Evolutionary conservation across 129 eudicot genomes (phyloP), one percentile per base, ranked within the genome.

Genomic region (Flaveria bidentis): DNA sequence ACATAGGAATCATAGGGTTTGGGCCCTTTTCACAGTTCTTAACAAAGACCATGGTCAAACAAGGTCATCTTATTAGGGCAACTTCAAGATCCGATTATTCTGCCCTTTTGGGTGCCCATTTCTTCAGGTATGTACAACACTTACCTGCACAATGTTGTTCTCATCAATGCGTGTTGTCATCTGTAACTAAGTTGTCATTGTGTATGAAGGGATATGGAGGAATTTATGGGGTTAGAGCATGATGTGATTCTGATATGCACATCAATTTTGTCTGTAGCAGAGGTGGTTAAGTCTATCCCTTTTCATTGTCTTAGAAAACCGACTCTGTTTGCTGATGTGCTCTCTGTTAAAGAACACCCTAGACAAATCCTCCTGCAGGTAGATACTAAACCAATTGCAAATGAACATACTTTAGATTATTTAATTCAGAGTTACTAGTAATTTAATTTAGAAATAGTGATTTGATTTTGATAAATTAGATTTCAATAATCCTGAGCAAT

Each of bases 21-120:
- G 98, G 98, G 28, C 70, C 86, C 51, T 92, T 89, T 49, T 90
- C 88, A 0, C 94, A 92, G 72, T 92, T 92, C 65, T 78, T 92
- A 58, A 87, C 89, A 1, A 83, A 87, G 51, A 84, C 96, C 1
- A 88, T 90, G 82, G 65, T 92, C 3, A 89, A 82, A 70, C 98
- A 90, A 84, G 98, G 94, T 18, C 98, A 92, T 80, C 28, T 61
- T n/a, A 69, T 92, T 6, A 80, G 61, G 13, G 93, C 94, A 33
- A 86, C 91, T 49, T 90, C 98, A 49, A 79, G 89, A 78, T 87
- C 96, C 41, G 92, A 90, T 62, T 44, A 90, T 70, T 85, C 91
- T 17, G 53, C 66, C 51, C 79, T 74, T n/a, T 33, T 66, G 47
- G 89, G 85, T 68, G 72, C 88, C 81, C 52, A 78, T 45, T 90